Conservation (phyloP, 805 yeast genomes). For the Danielia reshetovae region DNA sequence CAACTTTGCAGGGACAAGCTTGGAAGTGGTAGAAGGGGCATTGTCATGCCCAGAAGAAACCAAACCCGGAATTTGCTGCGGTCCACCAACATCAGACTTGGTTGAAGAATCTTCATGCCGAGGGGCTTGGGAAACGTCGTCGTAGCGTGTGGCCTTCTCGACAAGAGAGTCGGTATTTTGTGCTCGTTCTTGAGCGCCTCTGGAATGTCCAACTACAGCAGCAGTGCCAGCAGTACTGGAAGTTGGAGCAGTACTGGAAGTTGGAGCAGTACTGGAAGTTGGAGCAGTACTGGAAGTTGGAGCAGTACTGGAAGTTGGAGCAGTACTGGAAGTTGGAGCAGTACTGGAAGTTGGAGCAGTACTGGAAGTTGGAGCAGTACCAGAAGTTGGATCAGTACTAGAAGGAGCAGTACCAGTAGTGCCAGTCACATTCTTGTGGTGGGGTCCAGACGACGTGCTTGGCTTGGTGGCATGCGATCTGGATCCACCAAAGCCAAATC, state of each 20-base stretch:
- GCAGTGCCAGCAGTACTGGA: slow-evolving; percentile 11
- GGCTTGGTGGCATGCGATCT: too few relatives aligned
- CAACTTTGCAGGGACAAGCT: slow-evolving; percentile 1
- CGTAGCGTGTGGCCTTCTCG: slow-evolving; percentile 17
- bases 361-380: background rate
- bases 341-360: background rate
- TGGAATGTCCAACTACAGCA: slow-evolving; percentile 14
- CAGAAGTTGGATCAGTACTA: background rate
- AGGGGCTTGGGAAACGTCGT: slow-evolving; percentile 14
- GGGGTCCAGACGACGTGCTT: too few relatives aligned
- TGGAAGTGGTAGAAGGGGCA: slow-evolving; percentile 1
- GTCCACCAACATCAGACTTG: slow-evolving; percentile 5
- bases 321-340: too few relatives aligned
- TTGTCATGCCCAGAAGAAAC: slow-evolving; percentile 1
- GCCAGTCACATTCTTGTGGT: too few relatives aligned
- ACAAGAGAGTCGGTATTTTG: slow-evolving; percentile 17
- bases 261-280: too few relatives aligned
- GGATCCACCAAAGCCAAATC: slow-evolving; percentile 7
- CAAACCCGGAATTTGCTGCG: slow-evolving; percentile 19
- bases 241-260: background rate
- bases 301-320: too few relatives aligned
- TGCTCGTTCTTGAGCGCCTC: background rate
- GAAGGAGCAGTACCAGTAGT: too few relatives aligned
- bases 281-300: too few relatives aligned
- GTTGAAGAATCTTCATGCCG: slow-evolving; percentile 6